phyloP scores from a whole-genome alignment of 768 basidiomycete genomes.

The Podaxis sp. region DNA sequence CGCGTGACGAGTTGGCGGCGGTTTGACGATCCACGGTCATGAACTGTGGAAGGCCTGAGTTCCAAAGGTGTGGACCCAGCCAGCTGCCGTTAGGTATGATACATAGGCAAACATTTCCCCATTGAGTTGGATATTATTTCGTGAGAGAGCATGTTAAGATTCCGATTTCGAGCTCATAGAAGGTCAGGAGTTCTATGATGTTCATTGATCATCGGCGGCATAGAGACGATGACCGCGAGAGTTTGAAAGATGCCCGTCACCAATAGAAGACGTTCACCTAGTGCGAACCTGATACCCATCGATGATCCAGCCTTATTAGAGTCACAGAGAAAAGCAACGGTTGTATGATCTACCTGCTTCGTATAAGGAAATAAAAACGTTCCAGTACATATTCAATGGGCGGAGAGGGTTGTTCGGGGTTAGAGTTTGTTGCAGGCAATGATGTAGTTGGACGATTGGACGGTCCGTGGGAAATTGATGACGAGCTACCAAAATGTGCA shows the following conservation, averaged over 20 bases:
- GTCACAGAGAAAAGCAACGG: not conserved
- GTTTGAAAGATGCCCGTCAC: not conserved
- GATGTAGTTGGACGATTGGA: not conserved
- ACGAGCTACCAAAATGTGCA: constrained; percentile 1
- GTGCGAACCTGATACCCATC: not conserved
- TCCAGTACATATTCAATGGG: not conserved
- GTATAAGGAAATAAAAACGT: not conserved
- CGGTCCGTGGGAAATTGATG: constrained; percentile 11
- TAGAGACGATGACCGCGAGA: not conserved
- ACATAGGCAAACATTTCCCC: not conserved
- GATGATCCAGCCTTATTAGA: not conserved
- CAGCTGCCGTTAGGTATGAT: constrained; percentile 5
- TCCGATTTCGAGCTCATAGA: not conserved
- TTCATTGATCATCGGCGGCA: constrained; percentile 1
- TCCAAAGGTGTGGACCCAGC: not conserved
- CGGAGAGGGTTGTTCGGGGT: not conserved
- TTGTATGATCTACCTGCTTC: not conserved
- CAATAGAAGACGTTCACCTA: not conserved
- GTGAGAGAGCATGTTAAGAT: not conserved
- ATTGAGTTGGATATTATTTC: constrained; percentile 7
- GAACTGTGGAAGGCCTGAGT: not conserved
- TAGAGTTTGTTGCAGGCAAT: not conserved
- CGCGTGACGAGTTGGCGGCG: not conserved
- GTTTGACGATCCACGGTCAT: not conserved
- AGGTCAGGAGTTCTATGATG: constrained; percentile 1